These are phyloP conservation scores for Tubosaeta sp. DNA, from an alignment of 768 basidiomycete genomes.

Conservation along the genomic window DNA sequence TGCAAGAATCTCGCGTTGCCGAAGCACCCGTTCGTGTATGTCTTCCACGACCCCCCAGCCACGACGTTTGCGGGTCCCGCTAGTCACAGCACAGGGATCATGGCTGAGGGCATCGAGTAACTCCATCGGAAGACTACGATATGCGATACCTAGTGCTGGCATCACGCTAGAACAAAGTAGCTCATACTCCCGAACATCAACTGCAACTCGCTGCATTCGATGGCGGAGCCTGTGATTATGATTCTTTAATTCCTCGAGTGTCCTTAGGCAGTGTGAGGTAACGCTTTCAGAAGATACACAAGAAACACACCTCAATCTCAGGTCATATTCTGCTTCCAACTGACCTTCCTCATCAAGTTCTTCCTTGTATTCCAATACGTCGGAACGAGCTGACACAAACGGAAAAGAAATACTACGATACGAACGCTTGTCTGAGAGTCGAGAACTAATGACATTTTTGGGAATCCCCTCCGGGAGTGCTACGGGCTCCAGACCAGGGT, in stretches of 20 bases:
- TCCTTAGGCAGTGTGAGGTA: constrained; percentile 34
- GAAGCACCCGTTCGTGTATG: constrained; percentile 56
- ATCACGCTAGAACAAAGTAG: constrained; percentile 49
- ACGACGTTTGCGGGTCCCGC: constrained; percentile 53
- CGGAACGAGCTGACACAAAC: constrained; percentile 14
- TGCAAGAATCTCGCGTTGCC: constrained; percentile 54
- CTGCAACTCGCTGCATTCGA: constrained; percentile 61
- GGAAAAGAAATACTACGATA: constrained; percentile 37
- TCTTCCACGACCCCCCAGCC: constrained; percentile 78
- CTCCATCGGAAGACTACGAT: constrained; percentile 54
- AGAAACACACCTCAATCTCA: constrained; percentile 22
- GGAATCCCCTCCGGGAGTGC: not conserved
- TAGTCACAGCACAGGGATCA: constrained; percentile 73
- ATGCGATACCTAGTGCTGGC: constrained; percentile 42
- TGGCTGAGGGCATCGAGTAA: constrained; percentile 71
- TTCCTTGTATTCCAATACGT: constrained; percentile 33
- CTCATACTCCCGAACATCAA: constrained; percentile 63
- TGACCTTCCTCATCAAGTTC: constrained; percentile 47
- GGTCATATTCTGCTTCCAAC: constrained; percentile 51
- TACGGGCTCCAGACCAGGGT: constrained; percentile 5
- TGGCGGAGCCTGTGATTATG: constrained; percentile 70
- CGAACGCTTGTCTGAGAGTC: constrained; percentile 5
- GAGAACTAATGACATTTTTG: not conserved
- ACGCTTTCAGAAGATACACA: not conserved
- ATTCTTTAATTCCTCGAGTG: constrained; percentile 52